Evolutionary conservation across 2,329 filamentous ascomycete species (phyloP), one percentile per base, ranked within the genome.

Genomic region (Trichoderma citrinoviride): DNA sequence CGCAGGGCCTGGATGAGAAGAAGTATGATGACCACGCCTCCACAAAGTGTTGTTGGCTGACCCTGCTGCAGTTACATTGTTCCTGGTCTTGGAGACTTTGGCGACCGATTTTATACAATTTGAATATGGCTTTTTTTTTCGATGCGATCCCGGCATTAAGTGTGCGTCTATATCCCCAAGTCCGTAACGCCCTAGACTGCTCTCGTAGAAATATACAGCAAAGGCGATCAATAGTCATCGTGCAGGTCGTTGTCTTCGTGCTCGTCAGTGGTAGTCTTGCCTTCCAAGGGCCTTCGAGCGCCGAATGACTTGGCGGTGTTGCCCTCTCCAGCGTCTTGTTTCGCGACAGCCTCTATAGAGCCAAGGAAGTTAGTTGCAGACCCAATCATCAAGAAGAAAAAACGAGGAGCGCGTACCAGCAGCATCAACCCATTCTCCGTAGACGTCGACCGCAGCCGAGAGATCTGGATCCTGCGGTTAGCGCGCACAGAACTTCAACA

Each of bases 401-500:
- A 19, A n/a, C 5, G 44, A 23, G 50, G 4, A 40, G 1, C 79
- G 1, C 79, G 68, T 78, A 87, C 85, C 83, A 68, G 85, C 81
- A 68, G 95, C 95, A 79, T 99, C 95, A 68, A 99, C 92, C 95
- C 95, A 99, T 77, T 98, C 95, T 40, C 92, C 91, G 75, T 99
- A 99, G 7, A 99, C 94, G 75, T 99, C 95, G 53, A 99, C 93
- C 0, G 92, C 87, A 15, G 91, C 91, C 27, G 92, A 96, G 27
- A 98, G 87, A 77, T 96, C 92, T 96, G 55, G 15, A 52, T 40
- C 15, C 63, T 44, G 47, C 54, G 66, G 68, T 70, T 47, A 71
- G 66, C 61, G 66, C 61, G 62, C 49, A 23, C 40, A 27, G 63
- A 68, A 68, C 66, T 65, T 70, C 52, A 10, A 10, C 1, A 33